Percentiles rank a stretch among this genome's conserved stretches.
phyloP scores from a whole-genome alignment of 345 rosid species.

The Pugionium dolabratum region DNA sequence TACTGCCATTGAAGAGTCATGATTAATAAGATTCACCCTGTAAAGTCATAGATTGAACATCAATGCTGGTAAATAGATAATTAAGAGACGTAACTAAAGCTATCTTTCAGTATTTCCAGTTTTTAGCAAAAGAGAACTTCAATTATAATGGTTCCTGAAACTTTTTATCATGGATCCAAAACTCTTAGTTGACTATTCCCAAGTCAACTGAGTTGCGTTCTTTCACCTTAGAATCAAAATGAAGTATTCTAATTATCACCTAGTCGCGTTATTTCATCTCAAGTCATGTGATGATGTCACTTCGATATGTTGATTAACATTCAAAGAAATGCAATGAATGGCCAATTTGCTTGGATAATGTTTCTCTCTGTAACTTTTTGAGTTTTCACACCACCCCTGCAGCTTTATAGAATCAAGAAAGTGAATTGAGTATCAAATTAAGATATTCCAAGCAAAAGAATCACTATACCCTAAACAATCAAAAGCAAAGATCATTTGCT shows the following conservation, averaged over 20 bases:
- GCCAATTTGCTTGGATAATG: not conserved
- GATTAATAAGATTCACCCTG: conserved; percentile 28
- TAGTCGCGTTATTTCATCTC: conserved; percentile 3
- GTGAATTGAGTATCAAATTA: conserved; percentile 23
- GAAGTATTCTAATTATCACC: conserved; percentile 1
- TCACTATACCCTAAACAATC: conserved; percentile 13
- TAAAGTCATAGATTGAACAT: conserved; percentile 14
- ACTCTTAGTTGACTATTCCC: too few relatives aligned
- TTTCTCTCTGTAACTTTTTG: conserved; percentile 7
- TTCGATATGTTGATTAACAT: conserved; percentile 5
- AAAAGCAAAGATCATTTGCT: conserved; percentile 13
- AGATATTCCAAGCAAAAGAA: conserved; percentile 22
- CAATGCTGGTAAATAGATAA: conserved; percentile 6
- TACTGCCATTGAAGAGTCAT: conserved; percentile 27
- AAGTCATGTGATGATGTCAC: conserved; percentile 1
- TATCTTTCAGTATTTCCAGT: conserved; percentile 5
- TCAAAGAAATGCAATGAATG: too few relatives aligned
- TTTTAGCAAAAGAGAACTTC: conserved; percentile 22
- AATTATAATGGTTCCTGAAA: conserved; percentile 15
- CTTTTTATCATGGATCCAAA: conserved; percentile 8
- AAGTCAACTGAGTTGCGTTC: too few relatives aligned
- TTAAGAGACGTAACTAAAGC: not conserved
- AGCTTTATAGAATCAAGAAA: conserved; percentile 9
- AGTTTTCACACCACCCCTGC: conserved; percentile 1
- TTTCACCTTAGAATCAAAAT: too few relatives aligned